Evolutionary conservation across 179 eudicot species (phyloP).

Genomic region (Spinacia oleracea): DNA sequence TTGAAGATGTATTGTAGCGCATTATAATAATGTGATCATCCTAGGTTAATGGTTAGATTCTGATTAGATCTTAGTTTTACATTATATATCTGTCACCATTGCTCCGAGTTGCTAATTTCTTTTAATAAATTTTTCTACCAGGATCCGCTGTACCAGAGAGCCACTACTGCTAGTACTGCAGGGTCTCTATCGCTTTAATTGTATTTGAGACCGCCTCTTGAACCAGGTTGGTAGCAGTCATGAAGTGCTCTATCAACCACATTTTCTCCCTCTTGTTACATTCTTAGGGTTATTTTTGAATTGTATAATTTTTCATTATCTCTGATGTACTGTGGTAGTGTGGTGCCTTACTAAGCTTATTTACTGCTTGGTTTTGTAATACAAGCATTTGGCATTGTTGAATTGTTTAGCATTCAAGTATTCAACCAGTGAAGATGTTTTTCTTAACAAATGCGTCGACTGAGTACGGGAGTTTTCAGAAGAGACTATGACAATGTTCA

Average conservation of each 20-base stretch:
- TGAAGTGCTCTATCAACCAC: slow-evolving; percentile 15
- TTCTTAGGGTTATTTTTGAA: not conserved
- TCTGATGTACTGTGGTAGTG: not conserved
- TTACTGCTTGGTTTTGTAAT: not conserved
- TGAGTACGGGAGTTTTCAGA: not conserved
- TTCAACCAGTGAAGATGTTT: not conserved
- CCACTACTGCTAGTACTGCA: not conserved
- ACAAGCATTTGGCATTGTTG: not conserved
- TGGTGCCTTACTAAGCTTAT: not conserved
- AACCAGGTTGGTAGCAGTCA: slow-evolving; percentile 12
- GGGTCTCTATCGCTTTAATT: slow-evolving; percentile 15
- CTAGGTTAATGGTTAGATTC: not conserved
- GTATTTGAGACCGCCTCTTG: not conserved
- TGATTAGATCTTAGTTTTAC: slow-evolving; percentile 4
- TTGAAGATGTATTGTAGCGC: not conserved
- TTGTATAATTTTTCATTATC: not conserved
- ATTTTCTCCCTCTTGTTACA: not conserved
- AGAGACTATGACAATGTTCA: not conserved
- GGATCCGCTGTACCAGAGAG: not conserved
- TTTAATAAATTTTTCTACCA: not conserved
- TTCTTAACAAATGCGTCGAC: not conserved
- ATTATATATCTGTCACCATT: not conserved
- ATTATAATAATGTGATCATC: not conserved
- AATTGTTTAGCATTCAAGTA: not conserved
- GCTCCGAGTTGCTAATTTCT: not conserved